phyloP scores from a whole-genome alignment of 2,329 filamentous ascomycete genomes.

The Leptodontidium sp. region DNA sequence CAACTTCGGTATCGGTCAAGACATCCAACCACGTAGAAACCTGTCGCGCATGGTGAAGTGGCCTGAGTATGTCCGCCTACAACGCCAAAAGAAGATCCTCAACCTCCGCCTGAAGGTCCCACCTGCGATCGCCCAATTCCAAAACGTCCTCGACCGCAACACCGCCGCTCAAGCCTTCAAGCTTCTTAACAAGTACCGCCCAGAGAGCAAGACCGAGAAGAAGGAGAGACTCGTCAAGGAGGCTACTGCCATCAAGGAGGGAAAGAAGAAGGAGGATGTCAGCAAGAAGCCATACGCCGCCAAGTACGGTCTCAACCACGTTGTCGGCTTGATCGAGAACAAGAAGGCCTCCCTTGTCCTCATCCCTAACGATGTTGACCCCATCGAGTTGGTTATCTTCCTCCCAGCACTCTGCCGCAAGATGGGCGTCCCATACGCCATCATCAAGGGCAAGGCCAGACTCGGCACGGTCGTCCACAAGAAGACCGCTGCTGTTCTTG shows the following conservation, averaged over 20 bases:
- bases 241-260: constrained; percentile 95
- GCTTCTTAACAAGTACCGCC: constrained; percentile 99
- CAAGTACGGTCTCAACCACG: constrained; percentile 99
- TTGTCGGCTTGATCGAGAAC: constrained; percentile 96
- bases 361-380: constrained; percentile 99
- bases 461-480: constrained; percentile 99
- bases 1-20: constrained; percentile 99
- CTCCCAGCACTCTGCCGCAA: constrained; percentile 98
- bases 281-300: constrained; percentile 99
- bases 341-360: constrained; percentile 99
- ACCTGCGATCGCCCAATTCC: constrained; percentile 96
- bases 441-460: constrained; percentile 99
- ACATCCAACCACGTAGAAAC: constrained; percentile 97
- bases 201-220: constrained; percentile 99
- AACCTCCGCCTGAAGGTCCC: constrained; percentile 99
- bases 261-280: constrained; percentile 99
- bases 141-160: constrained; percentile 96
- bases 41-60: constrained; percentile 98
- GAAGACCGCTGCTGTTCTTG: constrained; percentile 98
- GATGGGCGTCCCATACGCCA: constrained; percentile 99
- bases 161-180: constrained; percentile 97
- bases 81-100: constrained; percentile 87
- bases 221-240: constrained; percentile 99
- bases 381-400: constrained; percentile 99
- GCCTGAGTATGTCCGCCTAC: constrained; percentile 98